Evolutionary conservation across 2,329 filamentous ascomycete species (phyloP).

Genomic region (Epichloe coenophiala): DNA sequence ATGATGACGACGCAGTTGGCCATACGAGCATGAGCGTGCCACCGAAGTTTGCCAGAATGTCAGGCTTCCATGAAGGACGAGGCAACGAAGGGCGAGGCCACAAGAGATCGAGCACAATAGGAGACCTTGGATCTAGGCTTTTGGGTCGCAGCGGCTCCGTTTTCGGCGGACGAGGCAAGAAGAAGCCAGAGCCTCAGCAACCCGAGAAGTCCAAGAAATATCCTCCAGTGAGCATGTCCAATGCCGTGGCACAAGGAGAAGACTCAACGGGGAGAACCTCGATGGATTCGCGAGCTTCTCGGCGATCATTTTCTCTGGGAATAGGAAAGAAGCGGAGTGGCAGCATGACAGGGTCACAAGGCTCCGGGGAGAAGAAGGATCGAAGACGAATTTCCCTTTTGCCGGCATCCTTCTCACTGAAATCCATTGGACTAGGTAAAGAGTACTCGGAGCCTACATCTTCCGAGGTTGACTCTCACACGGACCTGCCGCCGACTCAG

Average conservation of each 20-base stretch:
- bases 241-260: slow-evolving; percentile 47
- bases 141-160: slow-evolving; percentile 74
- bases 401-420: slow-evolving; percentile 49
- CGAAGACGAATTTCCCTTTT: slow-evolving; percentile 60
- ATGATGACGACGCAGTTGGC: slow-evolving; percentile 57
- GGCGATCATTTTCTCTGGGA: slow-evolving; percentile 57
- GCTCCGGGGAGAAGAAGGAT: slow-evolving; percentile 40
- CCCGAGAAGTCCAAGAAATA: slow-evolving; percentile 59
- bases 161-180: slow-evolving; percentile 51
- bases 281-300: slow-evolving; percentile 53
- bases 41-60: slow-evolving; percentile 43
- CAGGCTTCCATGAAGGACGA: slow-evolving; percentile 42
- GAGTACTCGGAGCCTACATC: slow-evolving; percentile 27
- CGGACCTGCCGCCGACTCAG: slow-evolving; percentile 39
- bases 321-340: slow-evolving; percentile 60
- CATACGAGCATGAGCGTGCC: slow-evolving; percentile 47
- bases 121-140: slow-evolving; percentile 68
- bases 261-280: slow-evolving; percentile 42
- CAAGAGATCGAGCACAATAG: slow-evolving; percentile 63
- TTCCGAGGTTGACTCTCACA: slow-evolving; percentile 36
- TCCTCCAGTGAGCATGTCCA: slow-evolving; percentile 84
- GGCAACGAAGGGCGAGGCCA: slow-evolving; percentile 39
- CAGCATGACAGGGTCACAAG: slow-evolving; percentile 45
- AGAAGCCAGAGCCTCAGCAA: slow-evolving; percentile 30
- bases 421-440: slow-evolving; percentile 47